Conservation (phyloP, 495 filamentous ascomycete species). For the Penicilliopsis zonata region DNA sequence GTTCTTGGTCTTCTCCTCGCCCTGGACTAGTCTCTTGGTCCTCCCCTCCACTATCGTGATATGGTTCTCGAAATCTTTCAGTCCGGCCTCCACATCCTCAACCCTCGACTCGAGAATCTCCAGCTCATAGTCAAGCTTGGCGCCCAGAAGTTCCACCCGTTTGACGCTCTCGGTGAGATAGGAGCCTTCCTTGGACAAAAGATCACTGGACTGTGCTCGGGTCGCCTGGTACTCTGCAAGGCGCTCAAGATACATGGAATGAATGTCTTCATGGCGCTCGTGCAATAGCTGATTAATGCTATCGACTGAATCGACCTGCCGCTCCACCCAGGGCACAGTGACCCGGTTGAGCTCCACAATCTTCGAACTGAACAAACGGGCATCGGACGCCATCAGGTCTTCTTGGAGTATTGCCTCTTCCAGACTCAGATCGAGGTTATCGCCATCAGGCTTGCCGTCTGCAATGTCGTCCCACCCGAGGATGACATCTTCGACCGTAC, state of each 20-base stretch:
- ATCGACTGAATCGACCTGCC: conserved; percentile 50
- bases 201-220: conserved; percentile 52
- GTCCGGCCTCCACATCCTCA: conserved; percentile 75
- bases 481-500: conserved; percentile 75
- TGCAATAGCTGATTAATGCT: conserved; percentile 47
- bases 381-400: conserved; percentile 44
- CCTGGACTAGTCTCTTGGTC: conserved; percentile 54
- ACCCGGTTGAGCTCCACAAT: conserved; percentile 36
- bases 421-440: conserved; percentile 14
- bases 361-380: conserved; percentile 43
- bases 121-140: conserved; percentile 92
- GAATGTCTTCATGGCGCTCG: conserved; percentile 52
- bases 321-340: conserved; percentile 51
- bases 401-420: conserved; percentile 34
- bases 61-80: conserved; percentile 68
- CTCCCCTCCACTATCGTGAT: conserved; percentile 68
- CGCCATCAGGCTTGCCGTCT: conserved; percentile 19
- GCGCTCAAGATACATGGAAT: conserved; percentile 54
- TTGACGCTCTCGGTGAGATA: conserved; percentile 62
- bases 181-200: conserved; percentile 53
- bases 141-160: conserved; percentile 70
- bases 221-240: conserved; percentile 50
- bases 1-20: conserved; percentile 50
- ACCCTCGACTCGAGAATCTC: conserved; percentile 68
- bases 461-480: conserved; percentile 51